Conservation (phyloP, 129 eudicot genomes). For the Flaveria bidentis region DNA sequence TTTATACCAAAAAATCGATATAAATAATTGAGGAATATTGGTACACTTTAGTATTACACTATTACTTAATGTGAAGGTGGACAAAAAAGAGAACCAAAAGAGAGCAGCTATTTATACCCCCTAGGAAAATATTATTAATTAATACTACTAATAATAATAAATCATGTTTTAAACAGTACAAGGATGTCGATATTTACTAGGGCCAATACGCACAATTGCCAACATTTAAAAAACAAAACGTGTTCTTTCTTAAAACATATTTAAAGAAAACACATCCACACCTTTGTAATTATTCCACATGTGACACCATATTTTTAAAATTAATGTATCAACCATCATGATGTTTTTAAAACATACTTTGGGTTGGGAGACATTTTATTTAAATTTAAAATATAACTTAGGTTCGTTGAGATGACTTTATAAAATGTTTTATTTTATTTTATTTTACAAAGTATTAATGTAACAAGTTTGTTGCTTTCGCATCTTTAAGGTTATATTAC, state of each 20-base stretch:
- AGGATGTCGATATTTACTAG: constrained; percentile 18
- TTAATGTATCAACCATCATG: background rate
- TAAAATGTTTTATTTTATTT: too few relatives aligned
- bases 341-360: too few relatives aligned
- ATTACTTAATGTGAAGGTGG: background rate
- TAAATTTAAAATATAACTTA: too few relatives aligned
- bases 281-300: background rate
- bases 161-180: constrained; percentile 16
- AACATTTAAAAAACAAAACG: background rate
- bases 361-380: too few relatives aligned
- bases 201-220: constrained; percentile 8
- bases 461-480: too few relatives aligned
- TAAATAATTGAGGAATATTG: too few relatives aligned
- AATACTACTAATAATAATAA: too few relatives aligned
- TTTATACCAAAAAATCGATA: background rate
- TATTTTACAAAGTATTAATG: too few relatives aligned
- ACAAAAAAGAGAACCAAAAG: constrained; percentile 21
- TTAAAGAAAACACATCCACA: background rate
- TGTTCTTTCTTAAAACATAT: background rate
- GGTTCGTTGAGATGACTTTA: too few relatives aligned
- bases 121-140: background rate
- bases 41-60: too few relatives aligned
- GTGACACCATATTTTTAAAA: background rate
- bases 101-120: background rate
- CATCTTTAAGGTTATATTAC: too few relatives aligned